Conservation (phyloP, 1,139 yeast genomes). For the Yamadazyma songkhlaensis region DNA sequence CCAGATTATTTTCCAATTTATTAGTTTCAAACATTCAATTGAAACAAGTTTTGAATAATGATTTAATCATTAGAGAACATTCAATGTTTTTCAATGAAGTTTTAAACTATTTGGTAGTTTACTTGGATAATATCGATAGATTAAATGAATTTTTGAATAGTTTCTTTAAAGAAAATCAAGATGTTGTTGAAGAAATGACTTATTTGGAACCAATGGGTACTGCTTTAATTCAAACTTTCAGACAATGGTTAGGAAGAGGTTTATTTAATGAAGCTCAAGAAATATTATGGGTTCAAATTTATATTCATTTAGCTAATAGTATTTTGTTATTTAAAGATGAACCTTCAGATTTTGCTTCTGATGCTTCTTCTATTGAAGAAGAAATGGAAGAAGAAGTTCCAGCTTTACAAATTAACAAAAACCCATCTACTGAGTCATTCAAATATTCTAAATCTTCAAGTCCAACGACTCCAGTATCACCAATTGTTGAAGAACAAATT, state of each 20-base stretch:
- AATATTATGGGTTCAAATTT: conserved; percentile 40
- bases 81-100: conserved; percentile 35
- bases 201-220: conserved; percentile 47
- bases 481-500: conserved; percentile 15
- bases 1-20: conserved; percentile 33
- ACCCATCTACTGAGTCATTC: background rate
- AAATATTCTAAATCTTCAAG: background rate
- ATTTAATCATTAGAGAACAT: conserved; percentile 27
- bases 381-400: conserved; percentile 15
- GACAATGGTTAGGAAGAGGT: conserved; percentile 34
- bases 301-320: conserved; percentile 38
- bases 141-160: conserved; percentile 34
- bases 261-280: conserved; percentile 33
- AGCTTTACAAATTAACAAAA: conserved; percentile 17
- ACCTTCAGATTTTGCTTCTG: conserved; percentile 9
- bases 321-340: conserved; percentile 26
- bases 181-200: conserved; percentile 23
- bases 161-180: conserved; percentile 33
- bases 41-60: conserved; percentile 23
- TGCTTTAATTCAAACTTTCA: conserved; percentile 38
- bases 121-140: conserved; percentile 26
- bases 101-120: conserved; percentile 30
- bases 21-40: conserved; percentile 29
- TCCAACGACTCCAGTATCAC: conserved; percentile 8
- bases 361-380: conserved; percentile 10